Percentiles rank a stretch among this genome's conserved stretches.
Evolutionary conservation across 1,139 yeast genomes (phyloP).

Genomic region (Sugiyamaella paludigena): DNA sequence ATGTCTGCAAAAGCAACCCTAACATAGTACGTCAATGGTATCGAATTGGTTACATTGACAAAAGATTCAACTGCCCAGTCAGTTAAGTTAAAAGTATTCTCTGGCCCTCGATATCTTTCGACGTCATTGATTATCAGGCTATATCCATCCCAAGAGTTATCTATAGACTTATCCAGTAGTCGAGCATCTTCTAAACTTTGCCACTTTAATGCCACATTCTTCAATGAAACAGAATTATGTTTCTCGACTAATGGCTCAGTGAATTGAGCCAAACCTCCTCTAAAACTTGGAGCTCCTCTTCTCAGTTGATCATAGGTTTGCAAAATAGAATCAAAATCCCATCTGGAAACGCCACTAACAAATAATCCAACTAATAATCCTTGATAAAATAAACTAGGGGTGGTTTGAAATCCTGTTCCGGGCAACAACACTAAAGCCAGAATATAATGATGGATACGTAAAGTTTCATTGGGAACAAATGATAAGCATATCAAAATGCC

Average conservation of each 20-base stretch:
- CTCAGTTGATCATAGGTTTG: constrained; percentile 69
- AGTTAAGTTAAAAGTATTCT: constrained; percentile 29
- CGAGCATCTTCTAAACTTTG: constrained; percentile 12
- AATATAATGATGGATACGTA: constrained; percentile 87
- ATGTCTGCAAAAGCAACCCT: constrained; percentile 31
- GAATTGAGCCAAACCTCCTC: constrained; percentile 55
- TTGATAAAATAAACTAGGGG: constrained; percentile 73
- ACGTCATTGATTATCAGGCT: constrained; percentile 75
- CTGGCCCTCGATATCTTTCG: constrained; percentile 63
- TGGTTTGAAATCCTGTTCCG: constrained; percentile 63
- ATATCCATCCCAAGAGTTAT: constrained; percentile 42
- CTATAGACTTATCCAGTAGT: constrained; percentile 1
- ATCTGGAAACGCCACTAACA: constrained; percentile 80
- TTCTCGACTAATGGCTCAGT: constrained; percentile 35
- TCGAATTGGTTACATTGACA: constrained; percentile 7
- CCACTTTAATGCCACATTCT: constrained; percentile 10
- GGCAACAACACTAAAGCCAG: constrained; percentile 76
- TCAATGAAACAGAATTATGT: constrained; percentile 1
- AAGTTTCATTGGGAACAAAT: constrained; percentile 62
- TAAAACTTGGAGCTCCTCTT: constrained; percentile 66
- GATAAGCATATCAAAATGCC: constrained; percentile 48
- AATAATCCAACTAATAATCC: constrained; percentile 80
- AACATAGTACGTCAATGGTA: constrained; percentile 23
- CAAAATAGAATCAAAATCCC: constrained; percentile 91
- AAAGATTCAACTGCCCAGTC: constrained; percentile 23